Conservation (phyloP, 2,329 filamentous ascomycete genomes). For the Stachybotrys chartarum region DNA sequence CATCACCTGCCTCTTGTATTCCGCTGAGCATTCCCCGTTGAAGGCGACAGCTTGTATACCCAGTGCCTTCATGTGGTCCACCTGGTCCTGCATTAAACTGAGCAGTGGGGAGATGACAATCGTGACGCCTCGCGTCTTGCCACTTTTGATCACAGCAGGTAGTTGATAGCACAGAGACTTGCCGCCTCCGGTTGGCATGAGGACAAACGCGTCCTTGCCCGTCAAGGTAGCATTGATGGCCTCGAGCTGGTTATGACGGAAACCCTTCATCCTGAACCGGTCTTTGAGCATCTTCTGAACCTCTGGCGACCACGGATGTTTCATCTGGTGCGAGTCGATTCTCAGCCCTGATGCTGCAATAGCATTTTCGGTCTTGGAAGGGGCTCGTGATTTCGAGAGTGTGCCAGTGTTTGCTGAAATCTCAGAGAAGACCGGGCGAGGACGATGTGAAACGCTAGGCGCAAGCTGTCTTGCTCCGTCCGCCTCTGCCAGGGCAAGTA, state of each 20-base stretch:
- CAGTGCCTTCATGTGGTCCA: slow-evolving; percentile 68
- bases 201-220: slow-evolving; percentile 85
- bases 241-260: slow-evolving; percentile 86
- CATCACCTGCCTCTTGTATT: slow-evolving; percentile 61
- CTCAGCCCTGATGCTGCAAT: slow-evolving; percentile 17
- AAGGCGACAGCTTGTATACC: slow-evolving; percentile 74
- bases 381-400: slow-evolving; percentile 21
- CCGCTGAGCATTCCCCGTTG: slow-evolving; percentile 64
- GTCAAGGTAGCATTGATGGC: slow-evolving; percentile 88
- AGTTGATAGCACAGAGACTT: slow-evolving; percentile 97
- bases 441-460: slow-evolving; percentile 11
- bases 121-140: slow-evolving; percentile 78
- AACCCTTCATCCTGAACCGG: slow-evolving; percentile 76
- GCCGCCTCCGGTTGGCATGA: slow-evolving; percentile 97
- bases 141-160: slow-evolving; percentile 74
- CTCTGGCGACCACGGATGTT: slow-evolving; percentile 76
- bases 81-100: slow-evolving; percentile 96
- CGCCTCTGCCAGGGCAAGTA: slow-evolving; percentile 44
- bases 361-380: slow-evolving; percentile 21
- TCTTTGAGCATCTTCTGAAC: slow-evolving; percentile 75
- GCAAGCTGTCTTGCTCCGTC: slow-evolving; percentile 35
- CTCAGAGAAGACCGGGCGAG: slow-evolving; percentile 35
- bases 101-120: slow-evolving; percentile 91
- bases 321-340: slow-evolving; percentile 49
- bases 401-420: slow-evolving; percentile 39